These are phyloP conservation scores for Elsinoe batatas DNA, from an alignment of 2,329 filamentous ascomycete species.

Conservation along the genomic window DNA sequence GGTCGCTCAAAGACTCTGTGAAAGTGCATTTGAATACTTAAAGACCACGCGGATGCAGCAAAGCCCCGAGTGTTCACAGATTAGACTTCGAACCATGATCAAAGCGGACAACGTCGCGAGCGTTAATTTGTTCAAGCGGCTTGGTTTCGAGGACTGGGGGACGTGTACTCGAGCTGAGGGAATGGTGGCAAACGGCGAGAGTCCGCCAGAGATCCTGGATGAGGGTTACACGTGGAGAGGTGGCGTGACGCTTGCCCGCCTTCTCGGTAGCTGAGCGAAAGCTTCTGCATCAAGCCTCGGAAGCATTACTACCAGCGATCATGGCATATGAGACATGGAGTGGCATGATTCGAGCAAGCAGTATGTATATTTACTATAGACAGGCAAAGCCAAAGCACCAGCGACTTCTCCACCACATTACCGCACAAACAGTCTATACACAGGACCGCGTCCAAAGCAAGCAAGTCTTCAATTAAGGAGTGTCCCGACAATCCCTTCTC, in stretches of 20 bases:
- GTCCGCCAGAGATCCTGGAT: neutral
- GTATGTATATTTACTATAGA: neutral
- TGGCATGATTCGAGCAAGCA: neutral
- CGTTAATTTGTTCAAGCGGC: neutral
- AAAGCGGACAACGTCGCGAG: neutral
- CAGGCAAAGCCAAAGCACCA: constrained; percentile 2
- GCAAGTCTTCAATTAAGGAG: neutral
- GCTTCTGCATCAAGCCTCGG: too few relatives aligned
- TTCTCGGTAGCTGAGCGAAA: neutral
- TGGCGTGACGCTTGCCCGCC: neutral
- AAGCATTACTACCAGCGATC: too few relatives aligned
- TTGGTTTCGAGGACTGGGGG: neutral
- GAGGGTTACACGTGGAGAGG: neutral
- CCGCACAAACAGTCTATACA: neutral
- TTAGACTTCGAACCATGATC: neutral
- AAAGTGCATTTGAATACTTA: neutral
- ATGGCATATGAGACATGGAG: too few relatives aligned
- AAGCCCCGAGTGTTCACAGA: neutral
- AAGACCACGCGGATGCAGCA: neutral
- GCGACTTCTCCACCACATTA: neutral
- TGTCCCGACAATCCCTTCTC: neutral
- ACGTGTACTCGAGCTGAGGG: neutral
- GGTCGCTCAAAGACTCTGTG: neutral
- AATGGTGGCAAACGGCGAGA: neutral
- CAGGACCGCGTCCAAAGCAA: neutral